These are phyloP conservation scores for Geranium rotundifolium DNA, from an alignment of 345 rosid species.

Conservation along the genomic window DNA sequence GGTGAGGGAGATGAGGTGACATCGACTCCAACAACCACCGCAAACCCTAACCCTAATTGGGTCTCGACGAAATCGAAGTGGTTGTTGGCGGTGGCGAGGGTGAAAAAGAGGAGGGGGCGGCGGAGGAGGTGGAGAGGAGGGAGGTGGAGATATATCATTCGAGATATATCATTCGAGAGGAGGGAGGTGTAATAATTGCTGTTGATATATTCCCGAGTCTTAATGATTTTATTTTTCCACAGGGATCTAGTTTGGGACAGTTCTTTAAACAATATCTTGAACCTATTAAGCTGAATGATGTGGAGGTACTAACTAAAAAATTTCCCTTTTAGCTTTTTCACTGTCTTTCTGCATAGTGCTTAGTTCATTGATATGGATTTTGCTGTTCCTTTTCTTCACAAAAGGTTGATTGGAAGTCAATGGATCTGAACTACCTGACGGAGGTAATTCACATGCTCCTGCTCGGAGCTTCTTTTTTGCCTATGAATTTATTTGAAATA, in stretches of 20 bases:
- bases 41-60: too few relatives aligned
- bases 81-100: too few relatives aligned
- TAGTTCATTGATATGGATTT: constrained; percentile 5
- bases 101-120: too few relatives aligned
- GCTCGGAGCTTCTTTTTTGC: background rate
- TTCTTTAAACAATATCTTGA: constrained; percentile 77
- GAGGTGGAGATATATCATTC: too few relatives aligned
- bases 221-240: constrained; percentile 9
- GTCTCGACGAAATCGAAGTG: too few relatives aligned
- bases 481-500: background rate
- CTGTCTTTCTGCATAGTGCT: constrained; percentile 4
- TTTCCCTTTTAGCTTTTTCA: constrained; percentile 1
- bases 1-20: too few relatives aligned
- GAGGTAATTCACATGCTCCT: constrained; percentile 37
- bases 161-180: too few relatives aligned
- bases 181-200: background rate
- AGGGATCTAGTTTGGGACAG: constrained; percentile 98
- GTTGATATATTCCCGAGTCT: background rate
- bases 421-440: constrained; percentile 74
- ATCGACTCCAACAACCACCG: too few relatives aligned
- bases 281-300: constrained; percentile 88
- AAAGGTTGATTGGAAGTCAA: constrained; percentile 87
- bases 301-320: constrained; percentile 34
- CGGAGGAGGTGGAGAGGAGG: too few relatives aligned
- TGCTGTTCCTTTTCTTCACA: constrained; percentile 12